Percentiles rank a stretch among this genome's conserved stretches.
Evolutionary conservation across 495 filamentous ascomycete species (phyloP).

Genomic region (Tuber calosporum): DNA sequence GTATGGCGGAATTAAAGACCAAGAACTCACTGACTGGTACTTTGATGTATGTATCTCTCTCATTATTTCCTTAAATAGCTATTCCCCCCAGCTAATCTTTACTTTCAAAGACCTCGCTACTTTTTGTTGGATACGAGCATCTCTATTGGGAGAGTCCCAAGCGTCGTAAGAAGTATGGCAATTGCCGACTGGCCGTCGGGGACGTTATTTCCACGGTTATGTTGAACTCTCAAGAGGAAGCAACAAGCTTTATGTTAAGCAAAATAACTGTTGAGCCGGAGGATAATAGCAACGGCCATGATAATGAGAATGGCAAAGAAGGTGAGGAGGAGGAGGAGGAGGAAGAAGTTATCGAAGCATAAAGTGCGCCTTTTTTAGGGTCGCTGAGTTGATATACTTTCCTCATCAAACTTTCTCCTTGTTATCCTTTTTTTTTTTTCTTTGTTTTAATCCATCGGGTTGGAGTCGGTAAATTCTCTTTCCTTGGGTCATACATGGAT

Average conservation of each 20-base stretch:
- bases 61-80: not conserved
- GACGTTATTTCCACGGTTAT: not conserved
- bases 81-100: not conserved
- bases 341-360: not conserved
- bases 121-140: not conserved
- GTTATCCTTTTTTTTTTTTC: not conserved
- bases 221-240: not conserved
- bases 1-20: not conserved
- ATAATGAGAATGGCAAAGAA: not conserved
- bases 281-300: not conserved
- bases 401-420: not conserved
- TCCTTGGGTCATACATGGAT: not conserved
- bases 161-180: not conserved
- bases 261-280: not conserved
- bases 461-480: not conserved
- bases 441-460: constrained; percentile 7
- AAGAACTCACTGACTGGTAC: not conserved
- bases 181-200: not conserved
- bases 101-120: not conserved
- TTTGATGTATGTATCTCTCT: not conserved
- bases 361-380: not conserved
- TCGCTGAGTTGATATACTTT: not conserved
- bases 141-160: not conserved
- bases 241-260: not conserved
- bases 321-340: not conserved